Evolutionary conservation across 148 eudicot genomes (phyloP), one percentile per base, ranked within the genome.

Genomic region (Oxyria digyna): DNA sequence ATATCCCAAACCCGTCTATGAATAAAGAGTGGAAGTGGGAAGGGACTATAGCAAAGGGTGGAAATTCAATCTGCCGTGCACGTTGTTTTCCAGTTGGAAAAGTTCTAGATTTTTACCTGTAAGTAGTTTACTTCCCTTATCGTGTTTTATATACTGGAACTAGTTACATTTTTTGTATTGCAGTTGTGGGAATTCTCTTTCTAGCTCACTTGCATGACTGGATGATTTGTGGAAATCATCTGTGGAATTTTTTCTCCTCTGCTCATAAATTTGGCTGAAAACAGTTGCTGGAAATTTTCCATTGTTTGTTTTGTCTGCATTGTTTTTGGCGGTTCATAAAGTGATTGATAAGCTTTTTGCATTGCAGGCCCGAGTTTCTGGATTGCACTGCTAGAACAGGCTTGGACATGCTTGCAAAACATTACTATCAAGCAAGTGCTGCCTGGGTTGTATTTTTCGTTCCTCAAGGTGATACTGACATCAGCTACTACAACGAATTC

Each of bases 41-140:
- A 78, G 97, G 97, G 50, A 84, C 81, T 31, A 84, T 90, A 73
- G 97, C 94, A 38, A 90, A 90, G 82, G 94, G 91, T 59, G 97
- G 97, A 68, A 82, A 84, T 68, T 74, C 91, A 48, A 83, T 90
- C 75, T 90, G 97, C 74, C 94, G 82, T 65, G 97, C 94, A 65
- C 94, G 97, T 43, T 90, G 97, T 75, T 86, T 90, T 78, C 97
- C 94, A 20, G 93, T 87, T 69, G 97, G 97, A 67, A 87, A 81
- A 81, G 82, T 81, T 72, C 73, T 85, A 42, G 97, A 90, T 67
- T 77, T 87, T 79, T 42, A 64, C 37, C 77, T 90, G 97, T 90
- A 82, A 87, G 96, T 85, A 48, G 42, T 59, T 59, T 59, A 24
- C 62, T 55, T 3, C 20, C n/a, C 65, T 27, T 59, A 10, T 12